Evolutionary conservation across 106 monocot species (phyloP).

Genomic region (Acanthochlamys bracteata): DNA sequence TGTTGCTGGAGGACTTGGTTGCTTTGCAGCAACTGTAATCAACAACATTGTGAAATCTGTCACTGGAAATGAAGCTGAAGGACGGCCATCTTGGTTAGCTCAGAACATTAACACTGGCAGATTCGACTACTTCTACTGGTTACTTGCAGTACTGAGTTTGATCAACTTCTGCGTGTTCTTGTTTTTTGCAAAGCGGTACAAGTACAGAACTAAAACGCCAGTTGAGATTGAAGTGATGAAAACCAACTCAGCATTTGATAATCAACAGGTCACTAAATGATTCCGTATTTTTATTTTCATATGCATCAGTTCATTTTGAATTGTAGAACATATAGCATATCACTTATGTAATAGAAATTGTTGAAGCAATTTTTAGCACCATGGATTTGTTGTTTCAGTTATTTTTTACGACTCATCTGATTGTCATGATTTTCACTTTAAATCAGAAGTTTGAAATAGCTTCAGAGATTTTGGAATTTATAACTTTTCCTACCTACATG

Average conservation of each 20-base stretch:
- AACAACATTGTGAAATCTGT: constrained; percentile 68
- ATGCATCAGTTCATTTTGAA: no score
- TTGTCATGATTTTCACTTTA: no score
- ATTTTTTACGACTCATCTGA: no score
- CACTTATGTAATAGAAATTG: no score
- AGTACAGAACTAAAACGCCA: constrained; percentile 41
- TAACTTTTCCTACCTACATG: no score
- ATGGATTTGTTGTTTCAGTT: no score
- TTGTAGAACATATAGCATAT: no score
- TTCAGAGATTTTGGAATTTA: no score
- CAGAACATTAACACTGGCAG: constrained; percentile 83
- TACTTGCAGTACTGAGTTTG: constrained; percentile 52
- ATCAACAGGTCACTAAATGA: no score
- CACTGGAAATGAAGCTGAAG: constrained; percentile 56
- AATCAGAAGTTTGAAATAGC: no score
- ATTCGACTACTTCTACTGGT: constrained; percentile 84
- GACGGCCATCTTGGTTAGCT: constrained; percentile 62
- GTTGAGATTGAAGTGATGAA: constrained; percentile 2
- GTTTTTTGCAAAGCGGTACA: constrained; percentile 53
- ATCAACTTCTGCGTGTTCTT: constrained; percentile 69
- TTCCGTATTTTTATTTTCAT: no score
- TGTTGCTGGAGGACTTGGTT: constrained; percentile 83
- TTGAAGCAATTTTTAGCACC: no score
- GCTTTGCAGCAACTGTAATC: constrained; percentile 59
- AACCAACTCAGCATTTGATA: neutral